Evolutionary conservation across 768 basidiomycete species (phyloP), one percentile per base, ranked within the genome.

Genomic region (Leccinellum rugosiceps): DNA sequence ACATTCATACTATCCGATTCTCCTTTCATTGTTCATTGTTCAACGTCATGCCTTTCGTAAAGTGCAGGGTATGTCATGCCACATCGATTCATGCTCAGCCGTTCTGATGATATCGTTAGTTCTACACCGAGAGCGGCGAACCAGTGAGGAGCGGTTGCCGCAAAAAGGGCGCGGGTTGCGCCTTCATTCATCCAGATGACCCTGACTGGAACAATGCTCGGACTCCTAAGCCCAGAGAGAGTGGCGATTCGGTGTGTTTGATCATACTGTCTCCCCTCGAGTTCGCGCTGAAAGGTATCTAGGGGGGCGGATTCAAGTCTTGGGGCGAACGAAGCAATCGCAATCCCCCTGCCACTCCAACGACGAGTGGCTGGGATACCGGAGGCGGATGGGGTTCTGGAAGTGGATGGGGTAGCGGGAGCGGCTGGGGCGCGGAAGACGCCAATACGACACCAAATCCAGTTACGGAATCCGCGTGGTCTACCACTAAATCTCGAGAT

Each of bases 111-210:
- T 23, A 23, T 26, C 34, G 9, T 34, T 47, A 74, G 73, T 67
- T 35, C 58, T 77, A 70, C 58, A 65, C 65, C n/a, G 66, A 69
- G 19, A 61, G 45, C 48, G 75, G 75, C 35, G 58, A 63, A 26
- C 69, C 70, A 1, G 14, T 58, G 11, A 53, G 52, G 34, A 59
- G 56, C 2, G 75, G 75, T 45, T 77, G 75, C 48, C 55, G 6
- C 31, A 61, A 47, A 52, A 56, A 46, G 7, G 61, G 41, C 11
- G 17, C 47, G 4, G 63, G 62, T 23, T 76, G 75, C 50, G 11
- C 21, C 2, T 76, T 70, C 52, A 15, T 74, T 23, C 75, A 76
- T 52, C 71, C 72, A 9, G 63, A 26, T n/a, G 59, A 68, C 10
- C 50, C 65, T n/a, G 34, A 38, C 14, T 72, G 71, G 71, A 32